A percentile compares a stretch with the other conserved stretches of the same genome.
These are phyloP conservation scores for Thelephora aurantiotincta DNA, from an alignment of 768 basidiomycete species.

Conservation along the genomic window DNA sequence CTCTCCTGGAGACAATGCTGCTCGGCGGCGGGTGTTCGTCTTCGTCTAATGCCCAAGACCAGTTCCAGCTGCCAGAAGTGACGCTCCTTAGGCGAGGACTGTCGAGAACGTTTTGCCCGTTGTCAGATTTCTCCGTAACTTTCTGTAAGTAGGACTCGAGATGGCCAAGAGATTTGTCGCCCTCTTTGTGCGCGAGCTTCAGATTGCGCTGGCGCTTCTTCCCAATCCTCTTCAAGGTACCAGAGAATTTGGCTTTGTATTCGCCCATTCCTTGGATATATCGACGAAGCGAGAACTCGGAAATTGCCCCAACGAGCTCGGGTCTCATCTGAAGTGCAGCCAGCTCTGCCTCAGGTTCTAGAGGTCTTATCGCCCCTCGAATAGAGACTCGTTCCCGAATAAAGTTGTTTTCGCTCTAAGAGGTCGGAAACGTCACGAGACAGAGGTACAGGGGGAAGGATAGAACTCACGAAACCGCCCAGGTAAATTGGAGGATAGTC, in stretches of 20 bases:
- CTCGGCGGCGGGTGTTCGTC: conserved; percentile 81
- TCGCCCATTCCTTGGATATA: conserved; percentile 48
- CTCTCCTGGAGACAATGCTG: conserved; percentile 81
- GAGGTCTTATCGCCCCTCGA: conserved; percentile 63
- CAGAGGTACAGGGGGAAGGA: not conserved
- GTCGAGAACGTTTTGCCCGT: conserved; percentile 10
- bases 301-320: conserved; percentile 58
- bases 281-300: conserved; percentile 63
- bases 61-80: conserved; percentile 49
- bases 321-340: conserved; percentile 48
- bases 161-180: conserved; percentile 34
- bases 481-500: conserved; percentile 40
- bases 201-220: conserved; percentile 53
- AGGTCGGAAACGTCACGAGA: conserved; percentile 16
- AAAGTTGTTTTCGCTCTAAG: conserved; percentile 43
- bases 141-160: conserved; percentile 24
- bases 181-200: conserved; percentile 50
- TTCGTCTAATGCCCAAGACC: conserved; percentile 76
- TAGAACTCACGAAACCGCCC: conserved; percentile 27
- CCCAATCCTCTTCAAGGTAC: conserved; percentile 42
- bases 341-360: conserved; percentile 62
- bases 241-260: conserved; percentile 57
- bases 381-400: conserved; percentile 85
- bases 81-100: conserved; percentile 14
- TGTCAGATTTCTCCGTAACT: conserved; percentile 10